Percentiles rank a stretch among this genome's conserved stretches.
Conservation (phyloP, 805 yeast species). For the Lipomyces yamanashiensis region DNA sequence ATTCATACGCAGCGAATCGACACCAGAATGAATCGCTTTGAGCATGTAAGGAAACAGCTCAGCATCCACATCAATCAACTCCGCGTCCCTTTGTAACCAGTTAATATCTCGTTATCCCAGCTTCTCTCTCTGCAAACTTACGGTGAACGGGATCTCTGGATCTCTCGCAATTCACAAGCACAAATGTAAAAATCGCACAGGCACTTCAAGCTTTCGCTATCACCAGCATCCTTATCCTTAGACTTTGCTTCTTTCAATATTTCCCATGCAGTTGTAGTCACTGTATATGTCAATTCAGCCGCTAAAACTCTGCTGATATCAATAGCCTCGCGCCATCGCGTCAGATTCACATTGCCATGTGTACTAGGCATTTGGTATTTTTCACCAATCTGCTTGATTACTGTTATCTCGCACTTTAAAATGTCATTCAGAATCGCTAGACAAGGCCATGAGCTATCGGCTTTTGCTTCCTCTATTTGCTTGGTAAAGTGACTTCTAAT, state of each 20-base stretch:
- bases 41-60: conserved; percentile 1
- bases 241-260: neutral
- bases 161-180: neutral
- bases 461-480: neutral
- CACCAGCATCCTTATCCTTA: neutral
- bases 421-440: neutral
- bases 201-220: neutral
- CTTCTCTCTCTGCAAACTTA: neutral
- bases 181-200: neutral
- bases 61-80: neutral
- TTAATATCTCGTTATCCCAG: too few species aligned
- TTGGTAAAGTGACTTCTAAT: neutral
- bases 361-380: neutral
- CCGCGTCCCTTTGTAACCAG: neutral
- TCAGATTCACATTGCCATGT: conserved; percentile 6
- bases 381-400: neutral
- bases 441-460: neutral
- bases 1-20: neutral
- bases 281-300: neutral
- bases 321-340: conserved; percentile 3
- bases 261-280: neutral
- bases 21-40: neutral
- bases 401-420: neutral
- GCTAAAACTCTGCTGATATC: neutral
- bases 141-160: neutral